Percentiles rank a stretch among this genome's conserved stretches.
phyloP scores from a whole-genome alignment of 257 asterid genomes.

The Plantago major region DNA sequence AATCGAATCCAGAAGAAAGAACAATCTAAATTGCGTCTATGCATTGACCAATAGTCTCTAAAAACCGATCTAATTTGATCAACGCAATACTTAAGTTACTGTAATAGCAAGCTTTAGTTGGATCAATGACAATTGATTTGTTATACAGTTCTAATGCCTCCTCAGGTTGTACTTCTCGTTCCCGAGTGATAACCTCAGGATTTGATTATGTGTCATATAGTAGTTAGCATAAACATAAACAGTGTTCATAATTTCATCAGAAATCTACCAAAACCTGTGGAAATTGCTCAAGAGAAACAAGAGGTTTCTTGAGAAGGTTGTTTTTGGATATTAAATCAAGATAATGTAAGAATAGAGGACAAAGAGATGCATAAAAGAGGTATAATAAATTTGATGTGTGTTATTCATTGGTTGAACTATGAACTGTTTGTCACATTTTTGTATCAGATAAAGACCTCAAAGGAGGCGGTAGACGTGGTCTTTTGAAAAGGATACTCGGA shows the following conservation, averaged over 20 bases:
- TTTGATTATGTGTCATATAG: too few species aligned
- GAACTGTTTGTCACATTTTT: slow-evolving; percentile 6
- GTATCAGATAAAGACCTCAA: slow-evolving; percentile 48
- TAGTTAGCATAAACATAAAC: too few species aligned
- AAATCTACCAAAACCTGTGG: too few species aligned
- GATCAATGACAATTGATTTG: slow-evolving; percentile 52
- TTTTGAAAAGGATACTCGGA: slow-evolving; percentile 37
- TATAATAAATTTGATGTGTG: too few species aligned
- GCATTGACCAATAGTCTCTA: slow-evolving; percentile 51
- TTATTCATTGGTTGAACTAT: not conserved
- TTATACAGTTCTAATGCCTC: slow-evolving; percentile 49
- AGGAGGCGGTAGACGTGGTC: slow-evolving; percentile 37
- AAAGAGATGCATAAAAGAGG: too few species aligned
- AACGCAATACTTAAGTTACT: slow-evolving; percentile 63
- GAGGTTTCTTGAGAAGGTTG: too few species aligned
- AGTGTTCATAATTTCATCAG: too few species aligned
- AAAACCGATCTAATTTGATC: slow-evolving; percentile 42
- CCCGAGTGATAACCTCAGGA: slow-evolving; percentile 50
- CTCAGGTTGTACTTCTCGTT: slow-evolving; percentile 41
- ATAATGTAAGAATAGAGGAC: too few species aligned
- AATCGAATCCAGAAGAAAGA: too few species aligned
- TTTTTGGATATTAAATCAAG: too few species aligned
- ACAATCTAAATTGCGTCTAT: slow-evolving; percentile 48
- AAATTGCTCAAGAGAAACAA: too few species aligned
- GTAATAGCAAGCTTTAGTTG: slow-evolving; percentile 40